Evolutionary conservation across 208 protist genomes (phyloP), one percentile per base, ranked within the genome.

Genomic region (Angomonas deanei): DNA sequence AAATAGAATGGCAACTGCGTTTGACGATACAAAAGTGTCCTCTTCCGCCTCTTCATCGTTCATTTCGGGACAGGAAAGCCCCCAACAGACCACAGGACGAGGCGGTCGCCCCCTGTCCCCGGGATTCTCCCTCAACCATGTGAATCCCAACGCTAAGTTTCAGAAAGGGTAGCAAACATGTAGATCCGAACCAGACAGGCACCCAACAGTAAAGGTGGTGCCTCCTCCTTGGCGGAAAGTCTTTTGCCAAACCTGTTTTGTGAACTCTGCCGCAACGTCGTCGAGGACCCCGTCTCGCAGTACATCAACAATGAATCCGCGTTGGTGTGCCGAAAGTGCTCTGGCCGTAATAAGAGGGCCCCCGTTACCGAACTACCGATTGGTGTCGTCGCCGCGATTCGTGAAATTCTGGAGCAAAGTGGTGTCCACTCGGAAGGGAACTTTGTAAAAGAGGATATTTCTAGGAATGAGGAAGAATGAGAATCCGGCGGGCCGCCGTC

Each of bases 291-390:
- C 53, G 53, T 34, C 15, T 11, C 53, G 31, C 53, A 39, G 28
- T 1, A n/a, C 53, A 30, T 8, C 27, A 36, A 36, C 53, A 59
- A 17, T 23, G 73, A 61, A 21, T 64, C 63, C 23, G 52, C 53
- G n/a, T 24, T 93, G 27, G 66, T 64, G 24, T 93, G 86, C 68
- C 74, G 76, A 6, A 47, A 54, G 13, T 93, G 86, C 57, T 69
- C 72, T 1, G 31, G 69, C 5, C 17, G 42, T 10, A 50, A 50
- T 10, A 50, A 50, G 23, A 21, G 3, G 17, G 42, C 13, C n/a
- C n/a, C n/a, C 4, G 42, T 50, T 13, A 66, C 58, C 8, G 78
- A 89, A 58, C 54, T 89, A 31, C 82, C 82, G 15, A 26, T 53
- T 2, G 47, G 67, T 15, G 27, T 89, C 36, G 19, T 64, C 13